These are phyloP conservation scores for Aspergillus sp. DNA, from an alignment of 2,329 filamentous ascomycete genomes.

Conservation along the genomic window DNA sequence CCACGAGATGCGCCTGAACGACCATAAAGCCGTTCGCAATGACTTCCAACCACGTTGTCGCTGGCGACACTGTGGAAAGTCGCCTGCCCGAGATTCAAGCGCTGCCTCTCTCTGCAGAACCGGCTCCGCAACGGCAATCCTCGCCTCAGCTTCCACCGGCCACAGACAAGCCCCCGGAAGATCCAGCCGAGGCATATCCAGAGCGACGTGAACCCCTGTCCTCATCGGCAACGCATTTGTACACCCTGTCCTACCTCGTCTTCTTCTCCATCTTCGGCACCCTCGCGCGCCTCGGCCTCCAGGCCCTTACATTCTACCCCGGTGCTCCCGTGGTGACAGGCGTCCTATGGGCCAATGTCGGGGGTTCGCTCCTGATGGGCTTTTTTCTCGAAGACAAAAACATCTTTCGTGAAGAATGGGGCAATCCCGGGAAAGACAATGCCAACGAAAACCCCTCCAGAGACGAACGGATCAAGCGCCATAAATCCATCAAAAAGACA, in stretches of 20 bases:
- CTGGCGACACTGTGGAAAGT: slow-evolving; percentile 12
- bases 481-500: slow-evolving; percentile 72
- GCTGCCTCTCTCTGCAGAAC: slow-evolving; percentile 46
- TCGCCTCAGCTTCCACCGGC: slow-evolving; percentile 38
- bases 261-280: slow-evolving; percentile 85
- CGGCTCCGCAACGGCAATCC: slow-evolving; percentile 39
- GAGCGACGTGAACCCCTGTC: slow-evolving; percentile 41
- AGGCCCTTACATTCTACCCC: slow-evolving; percentile 76
- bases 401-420: slow-evolving; percentile 71
- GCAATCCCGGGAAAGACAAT: slow-evolving; percentile 21
- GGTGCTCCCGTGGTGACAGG: slow-evolving; percentile 72
- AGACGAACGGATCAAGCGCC: slow-evolving; percentile 46
- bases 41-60: neutral
- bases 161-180: slow-evolving; percentile 17
- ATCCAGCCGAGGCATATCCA: slow-evolving; percentile 4
- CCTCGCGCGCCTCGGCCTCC: slow-evolving; percentile 75
- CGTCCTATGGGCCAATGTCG: slow-evolving; percentile 85
- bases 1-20: neutral
- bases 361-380: slow-evolving; percentile 78
- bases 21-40: neutral
- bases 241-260: slow-evolving; percentile 77
- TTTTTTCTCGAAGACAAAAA: slow-evolving; percentile 77
- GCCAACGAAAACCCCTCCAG: slow-evolving; percentile 22
- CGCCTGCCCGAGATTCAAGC: slow-evolving; percentile 29
- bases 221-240: slow-evolving; percentile 57